Conservation (phyloP, 305 asterid genomes). For the Coffea humblotiana region DNA sequence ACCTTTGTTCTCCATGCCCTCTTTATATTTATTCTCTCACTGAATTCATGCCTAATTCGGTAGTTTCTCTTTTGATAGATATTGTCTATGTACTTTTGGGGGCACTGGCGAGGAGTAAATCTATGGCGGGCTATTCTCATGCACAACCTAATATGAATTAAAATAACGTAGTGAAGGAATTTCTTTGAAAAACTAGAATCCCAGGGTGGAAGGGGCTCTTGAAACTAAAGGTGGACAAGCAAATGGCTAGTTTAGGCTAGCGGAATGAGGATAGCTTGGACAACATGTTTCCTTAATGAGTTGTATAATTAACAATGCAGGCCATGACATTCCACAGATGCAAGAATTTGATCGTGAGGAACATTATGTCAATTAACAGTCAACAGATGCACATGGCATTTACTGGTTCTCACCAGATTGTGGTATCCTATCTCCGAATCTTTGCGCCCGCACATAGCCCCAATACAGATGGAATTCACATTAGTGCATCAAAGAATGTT, state of each 20-base stretch:
- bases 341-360: constrained; percentile 58
- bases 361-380: constrained; percentile 44
- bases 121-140: neutral
- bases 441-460: constrained; percentile 79
- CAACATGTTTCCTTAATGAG: neutral
- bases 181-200: neutral
- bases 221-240: neutral
- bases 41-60: neutral
- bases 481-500: constrained; percentile 63
- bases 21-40: neutral
- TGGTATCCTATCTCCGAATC: constrained; percentile 43
- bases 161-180: neutral
- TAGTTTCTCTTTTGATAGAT: neutral
- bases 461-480: constrained; percentile 87
- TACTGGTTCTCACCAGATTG: constrained; percentile 44
- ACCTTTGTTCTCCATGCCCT: constrained; percentile 5
- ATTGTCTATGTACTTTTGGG: neutral
- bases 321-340: constrained; percentile 82
- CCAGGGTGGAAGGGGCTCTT: neutral
- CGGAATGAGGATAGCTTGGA: neutral
- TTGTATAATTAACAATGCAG: constrained; percentile 36
- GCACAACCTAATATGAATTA: neutral
- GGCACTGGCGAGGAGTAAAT: no score
- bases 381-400: constrained; percentile 80
- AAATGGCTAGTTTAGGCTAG: neutral